A percentile compares a stretch with the other conserved stretches of the same genome.
Conservation (phyloP, 345 rosid species). For the Rhizophora apiculata region DNA sequence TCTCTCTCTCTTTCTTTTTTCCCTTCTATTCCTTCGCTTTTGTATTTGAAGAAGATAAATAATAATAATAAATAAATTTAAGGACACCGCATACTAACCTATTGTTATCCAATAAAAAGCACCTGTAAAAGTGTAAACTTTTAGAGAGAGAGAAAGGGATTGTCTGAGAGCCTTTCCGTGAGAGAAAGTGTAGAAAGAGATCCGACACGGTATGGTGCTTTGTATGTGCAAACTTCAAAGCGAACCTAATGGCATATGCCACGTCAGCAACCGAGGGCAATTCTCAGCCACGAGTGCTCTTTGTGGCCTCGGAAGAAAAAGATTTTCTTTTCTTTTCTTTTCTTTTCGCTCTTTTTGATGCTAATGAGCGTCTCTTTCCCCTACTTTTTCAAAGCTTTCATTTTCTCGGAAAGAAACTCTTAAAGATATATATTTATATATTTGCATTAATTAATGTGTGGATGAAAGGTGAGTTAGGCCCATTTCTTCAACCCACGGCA, state of each 20-base stretch:
- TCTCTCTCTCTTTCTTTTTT: not conserved
- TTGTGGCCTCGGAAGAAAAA: constrained; percentile 53
- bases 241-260: constrained; percentile 23
- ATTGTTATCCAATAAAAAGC: too few species aligned
- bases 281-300: constrained; percentile 69
- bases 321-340: constrained; percentile 6
- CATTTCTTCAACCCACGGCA: not conserved
- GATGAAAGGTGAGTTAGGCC: constrained; percentile 23
- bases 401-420: not conserved
- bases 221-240: too few species aligned
- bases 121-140: not conserved
- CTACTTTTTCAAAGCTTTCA: constrained; percentile 6
- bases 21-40: not conserved
- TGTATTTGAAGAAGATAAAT: not conserved
- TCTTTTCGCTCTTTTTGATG: constrained; percentile 17
- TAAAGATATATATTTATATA: not conserved
- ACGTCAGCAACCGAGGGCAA: constrained; percentile 42
- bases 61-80: not conserved
- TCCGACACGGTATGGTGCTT: constrained; percentile 19
- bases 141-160: constrained; percentile 2
- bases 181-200: not conserved
- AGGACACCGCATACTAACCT: not conserved
- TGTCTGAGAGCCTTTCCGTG: not conserved
- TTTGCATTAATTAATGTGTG: constrained; percentile 13
- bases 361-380: not conserved